These are phyloP conservation scores for Lipomyces mesembrius DNA, from an alignment of 805 yeast genomes.

Conservation along the genomic window DNA sequence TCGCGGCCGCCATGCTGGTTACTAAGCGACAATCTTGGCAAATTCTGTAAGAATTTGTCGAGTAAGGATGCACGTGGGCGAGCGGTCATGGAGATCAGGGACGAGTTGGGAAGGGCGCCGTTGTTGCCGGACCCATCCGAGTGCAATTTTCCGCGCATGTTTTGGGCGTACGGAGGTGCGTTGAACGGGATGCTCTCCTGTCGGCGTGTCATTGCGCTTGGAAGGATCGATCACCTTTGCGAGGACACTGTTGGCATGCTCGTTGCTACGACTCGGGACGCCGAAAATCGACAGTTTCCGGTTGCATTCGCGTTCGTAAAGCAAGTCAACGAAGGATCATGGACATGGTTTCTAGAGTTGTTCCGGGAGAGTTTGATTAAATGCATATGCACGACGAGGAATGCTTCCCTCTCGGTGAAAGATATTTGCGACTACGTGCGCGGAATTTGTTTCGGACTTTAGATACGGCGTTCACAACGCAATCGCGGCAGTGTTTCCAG, in stretches of 20 bases:
- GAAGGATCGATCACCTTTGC: slow-evolving; percentile 3
- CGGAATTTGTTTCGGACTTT: slow-evolving; percentile 21
- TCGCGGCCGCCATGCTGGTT: slow-evolving; percentile 16
- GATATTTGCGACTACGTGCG: slow-evolving; percentile 19
- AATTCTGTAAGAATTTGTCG: slow-evolving; percentile 6
- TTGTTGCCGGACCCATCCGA: slow-evolving; percentile 23
- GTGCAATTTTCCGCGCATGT: slow-evolving; percentile 25
- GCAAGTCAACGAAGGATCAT: not conserved
- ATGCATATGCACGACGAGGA: slow-evolving; percentile 5
- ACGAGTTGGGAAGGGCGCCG: slow-evolving; percentile 27
- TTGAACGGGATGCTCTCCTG: slow-evolving; percentile 19
- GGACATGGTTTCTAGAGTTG: slow-evolving; percentile 27
- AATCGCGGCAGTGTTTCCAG: slow-evolving; percentile 21
- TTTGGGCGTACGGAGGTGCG: slow-evolving; percentile 23
- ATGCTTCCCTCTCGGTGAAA: slow-evolving; percentile 9
- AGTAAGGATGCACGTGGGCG: slow-evolving; percentile 13
- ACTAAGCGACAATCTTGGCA: slow-evolving; percentile 9
- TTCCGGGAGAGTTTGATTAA: slow-evolving; percentile 15
- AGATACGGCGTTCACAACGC: slow-evolving; percentile 10
- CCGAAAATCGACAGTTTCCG: slow-evolving; percentile 19
- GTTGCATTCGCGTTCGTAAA: slow-evolving; percentile 23
- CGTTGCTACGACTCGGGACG: slow-evolving; percentile 27
- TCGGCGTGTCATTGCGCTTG: slow-evolving; percentile 23
- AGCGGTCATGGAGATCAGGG: slow-evolving; percentile 20
- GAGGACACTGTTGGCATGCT: slow-evolving; percentile 8